phyloP scores from a whole-genome alignment of 257 asterid species.

The Agastache rugosa region DNA sequence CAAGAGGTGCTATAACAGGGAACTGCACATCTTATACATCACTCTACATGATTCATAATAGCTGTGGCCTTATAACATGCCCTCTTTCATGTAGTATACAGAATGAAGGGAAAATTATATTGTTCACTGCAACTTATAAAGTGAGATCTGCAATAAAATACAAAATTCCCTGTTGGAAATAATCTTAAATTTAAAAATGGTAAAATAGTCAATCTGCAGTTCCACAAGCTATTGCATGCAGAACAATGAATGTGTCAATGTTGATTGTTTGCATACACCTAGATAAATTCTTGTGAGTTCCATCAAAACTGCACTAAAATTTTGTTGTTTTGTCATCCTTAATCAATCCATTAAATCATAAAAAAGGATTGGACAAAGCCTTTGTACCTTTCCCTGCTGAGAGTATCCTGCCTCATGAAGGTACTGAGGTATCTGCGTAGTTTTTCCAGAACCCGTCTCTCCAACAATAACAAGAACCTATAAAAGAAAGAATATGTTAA shows the following conservation, averaged over 20 bases:
- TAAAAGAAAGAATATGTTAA: constrained; percentile 27
- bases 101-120: constrained; percentile 8
- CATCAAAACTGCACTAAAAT: constrained; percentile 11
- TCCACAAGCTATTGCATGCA: constrained; percentile 8
- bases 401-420: constrained; percentile 95
- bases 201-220: constrained; percentile 22
- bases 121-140: too few relatives aligned
- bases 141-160: constrained; percentile 25
- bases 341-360: constrained; percentile 5
- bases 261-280: constrained; percentile 5
- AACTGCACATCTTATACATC: constrained; percentile 6
- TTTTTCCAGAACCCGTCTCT: constrained; percentile 96
- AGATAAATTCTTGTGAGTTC: constrained; percentile 14
- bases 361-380: constrained; percentile 6
- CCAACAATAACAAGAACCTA: constrained; percentile 97
- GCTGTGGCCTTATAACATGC: constrained; percentile 22
- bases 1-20: constrained; percentile 7
- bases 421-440: constrained; percentile 94
- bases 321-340: constrained; percentile 13
- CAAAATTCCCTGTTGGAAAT: not conserved
- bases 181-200: not conserved
- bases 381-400: constrained; percentile 69
- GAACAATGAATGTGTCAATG: not conserved
- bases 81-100: constrained; percentile 19
- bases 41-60: not conserved